These are phyloP conservation scores for Kwoniella mangroviensis DNA, from an alignment of 768 basidiomycete genomes.

Conservation along the genomic window DNA sequence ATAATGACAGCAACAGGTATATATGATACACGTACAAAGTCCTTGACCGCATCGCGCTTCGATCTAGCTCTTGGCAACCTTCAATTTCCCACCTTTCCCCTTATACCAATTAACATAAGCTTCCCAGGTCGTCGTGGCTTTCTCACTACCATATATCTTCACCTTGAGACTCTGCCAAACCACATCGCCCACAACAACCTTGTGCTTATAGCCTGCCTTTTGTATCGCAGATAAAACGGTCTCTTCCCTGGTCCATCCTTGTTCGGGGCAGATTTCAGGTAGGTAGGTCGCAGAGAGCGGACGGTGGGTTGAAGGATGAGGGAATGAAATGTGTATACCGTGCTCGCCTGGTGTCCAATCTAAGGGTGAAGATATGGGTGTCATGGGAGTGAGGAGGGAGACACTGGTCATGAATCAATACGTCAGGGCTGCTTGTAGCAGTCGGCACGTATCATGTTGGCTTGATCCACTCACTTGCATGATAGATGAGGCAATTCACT, in stretches of 20 bases:
- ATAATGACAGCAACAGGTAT: not conserved
- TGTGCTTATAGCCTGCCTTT: conserved; percentile 74
- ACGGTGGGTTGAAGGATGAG: conserved; percentile 60
- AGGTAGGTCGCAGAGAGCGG: conserved; percentile 85
- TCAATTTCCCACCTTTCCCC: conserved; percentile 11
- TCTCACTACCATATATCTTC: conserved; percentile 52
- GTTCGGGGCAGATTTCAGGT: conserved; percentile 87
- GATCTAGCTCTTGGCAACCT: not conserved
- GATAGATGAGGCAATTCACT: conserved; percentile 78
- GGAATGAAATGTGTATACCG: conserved; percentile 87
- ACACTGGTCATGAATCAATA: too few species aligned
- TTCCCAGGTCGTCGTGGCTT: conserved; percentile 39
- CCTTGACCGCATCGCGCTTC: not conserved
- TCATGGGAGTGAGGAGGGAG: conserved; percentile 92
- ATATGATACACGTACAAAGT: too few species aligned
- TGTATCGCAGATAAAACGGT: conserved; percentile 87
- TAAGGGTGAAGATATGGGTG: conserved; percentile 78
- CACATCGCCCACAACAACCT: conserved; percentile 45
- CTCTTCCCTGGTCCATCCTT: conserved; percentile 91
- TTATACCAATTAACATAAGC: conserved; percentile 31
- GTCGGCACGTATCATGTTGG: too few species aligned
- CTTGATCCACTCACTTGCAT: conserved; percentile 83
- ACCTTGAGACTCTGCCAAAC: conserved; percentile 50
- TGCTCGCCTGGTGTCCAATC: conserved; percentile 93
- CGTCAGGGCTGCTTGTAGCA: too few species aligned